Conservation (phyloP, 108 stramenopile species). For the Cyclotella choctawhatcheeana region DNA sequence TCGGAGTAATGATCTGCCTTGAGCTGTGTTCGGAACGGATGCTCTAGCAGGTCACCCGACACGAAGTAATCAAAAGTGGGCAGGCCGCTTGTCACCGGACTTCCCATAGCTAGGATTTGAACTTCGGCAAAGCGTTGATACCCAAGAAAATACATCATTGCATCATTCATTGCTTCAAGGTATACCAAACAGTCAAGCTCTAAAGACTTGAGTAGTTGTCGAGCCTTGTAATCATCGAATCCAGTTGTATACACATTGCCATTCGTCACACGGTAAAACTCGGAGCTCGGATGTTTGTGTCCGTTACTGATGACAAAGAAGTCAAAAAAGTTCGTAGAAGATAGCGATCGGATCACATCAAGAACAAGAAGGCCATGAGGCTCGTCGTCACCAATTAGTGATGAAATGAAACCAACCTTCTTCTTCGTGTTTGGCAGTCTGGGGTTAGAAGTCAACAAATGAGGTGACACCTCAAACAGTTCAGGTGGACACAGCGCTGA, state of each 20-base stretch:
- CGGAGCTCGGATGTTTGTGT: conserved; percentile 1
- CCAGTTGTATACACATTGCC: conserved; percentile 30
- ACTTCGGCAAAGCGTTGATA: conserved; percentile 44
- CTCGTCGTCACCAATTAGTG: conserved; percentile 41
- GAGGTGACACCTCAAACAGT: conserved; percentile 24
- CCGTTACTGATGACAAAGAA: conserved; percentile 32
- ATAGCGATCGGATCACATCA: conserved; percentile 34
- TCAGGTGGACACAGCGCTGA: conserved; percentile 14
- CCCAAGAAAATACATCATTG: conserved; percentile 40
- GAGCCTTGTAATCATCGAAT: conserved; percentile 21
- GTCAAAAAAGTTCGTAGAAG: conserved; percentile 21
- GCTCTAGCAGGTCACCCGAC: conserved; percentile 44
- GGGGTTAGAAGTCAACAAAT: neutral
- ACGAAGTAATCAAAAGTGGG: conserved; percentile 51
- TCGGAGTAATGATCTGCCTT: conserved; percentile 59
- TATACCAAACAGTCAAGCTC: conserved; percentile 49
- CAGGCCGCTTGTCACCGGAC: conserved; percentile 36
- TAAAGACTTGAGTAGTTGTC: conserved; percentile 23
- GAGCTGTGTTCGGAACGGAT: conserved; percentile 39
- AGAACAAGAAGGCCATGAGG: conserved; percentile 49
- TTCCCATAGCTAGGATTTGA: conserved; percentile 50
- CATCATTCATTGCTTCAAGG: conserved; percentile 44
- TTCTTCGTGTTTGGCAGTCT: conserved; percentile 17
- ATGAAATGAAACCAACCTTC: conserved; percentile 44
- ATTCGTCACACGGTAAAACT: conserved; percentile 20